Percentiles rank a stretch among this genome's conserved stretches.
phyloP scores from a whole-genome alignment of 148 eudicot species.

The Hydrangea macrophylla region DNA sequence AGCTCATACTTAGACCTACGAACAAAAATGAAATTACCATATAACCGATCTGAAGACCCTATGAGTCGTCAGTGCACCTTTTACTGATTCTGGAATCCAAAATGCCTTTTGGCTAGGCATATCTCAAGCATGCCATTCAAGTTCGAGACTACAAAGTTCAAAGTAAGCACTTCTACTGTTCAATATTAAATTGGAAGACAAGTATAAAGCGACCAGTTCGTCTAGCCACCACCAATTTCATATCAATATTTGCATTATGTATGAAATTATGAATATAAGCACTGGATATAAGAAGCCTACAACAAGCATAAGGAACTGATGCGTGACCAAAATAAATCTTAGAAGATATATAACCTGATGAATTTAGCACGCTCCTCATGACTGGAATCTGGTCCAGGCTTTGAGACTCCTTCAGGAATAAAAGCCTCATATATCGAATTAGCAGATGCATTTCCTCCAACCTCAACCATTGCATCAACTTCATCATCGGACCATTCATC shows the following conservation, averaged over 20 bases:
- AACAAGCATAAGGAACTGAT: no score
- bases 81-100: neutral
- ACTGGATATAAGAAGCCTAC: no score
- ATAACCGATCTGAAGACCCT: neutral
- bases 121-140: no score
- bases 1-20: constrained; percentile 87
- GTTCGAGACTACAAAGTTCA: no score
- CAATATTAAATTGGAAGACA: constrained; percentile 6
- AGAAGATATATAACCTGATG: constrained; percentile 53
- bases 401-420: constrained; percentile 71
- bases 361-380: constrained; percentile 66
- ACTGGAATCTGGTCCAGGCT: constrained; percentile 75
- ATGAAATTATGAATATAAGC: neutral
- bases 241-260: neutral
- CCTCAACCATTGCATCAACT: constrained; percentile 86
- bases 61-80: neutral
- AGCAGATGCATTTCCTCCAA: constrained; percentile 94
- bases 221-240: neutral
- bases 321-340: neutral
- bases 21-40: neutral
- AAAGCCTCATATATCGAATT: constrained; percentile 94
- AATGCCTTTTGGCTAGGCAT: neutral
- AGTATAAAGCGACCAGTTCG: neutral
- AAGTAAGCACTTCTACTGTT: no score
- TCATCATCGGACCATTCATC: constrained; percentile 97